Conservation (phyloP, 768 basidiomycete genomes). For the Mycena rosella region DNA sequence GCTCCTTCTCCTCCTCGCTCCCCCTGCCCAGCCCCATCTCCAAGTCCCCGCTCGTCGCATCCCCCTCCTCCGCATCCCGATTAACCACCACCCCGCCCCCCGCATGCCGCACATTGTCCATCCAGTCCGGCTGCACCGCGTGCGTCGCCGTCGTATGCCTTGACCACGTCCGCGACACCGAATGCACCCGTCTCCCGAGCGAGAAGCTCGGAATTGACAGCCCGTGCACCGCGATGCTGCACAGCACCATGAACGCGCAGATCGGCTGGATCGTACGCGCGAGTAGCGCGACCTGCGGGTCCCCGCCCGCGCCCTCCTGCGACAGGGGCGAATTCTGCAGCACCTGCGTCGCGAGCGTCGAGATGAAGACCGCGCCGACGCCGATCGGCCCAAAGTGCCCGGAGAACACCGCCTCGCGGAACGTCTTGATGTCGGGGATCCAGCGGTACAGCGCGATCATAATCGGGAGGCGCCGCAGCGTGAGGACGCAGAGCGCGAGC, state of each 20-base stretch:
- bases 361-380: constrained; percentile 89
- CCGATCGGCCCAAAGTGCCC: constrained; percentile 96
- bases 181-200: constrained; percentile 91
- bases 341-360: constrained; percentile 78
- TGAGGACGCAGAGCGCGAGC: constrained; percentile 83
- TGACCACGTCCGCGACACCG: constrained; percentile 91
- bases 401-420: constrained; percentile 92
- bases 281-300: constrained; percentile 70
- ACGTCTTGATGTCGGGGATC: constrained; percentile 97
- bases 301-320: constrained; percentile 55
- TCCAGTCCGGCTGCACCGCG: constrained; percentile 77
- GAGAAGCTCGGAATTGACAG: constrained; percentile 96
- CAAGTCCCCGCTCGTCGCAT: constrained; percentile 43
- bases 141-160: constrained; percentile 64
- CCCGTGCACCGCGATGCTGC: constrained; percentile 89
- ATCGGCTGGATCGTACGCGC: constrained; percentile 90
- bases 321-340: constrained; percentile 56
- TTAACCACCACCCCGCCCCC: constrained; percentile 87
- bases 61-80: constrained; percentile 63
- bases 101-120: constrained; percentile 76
- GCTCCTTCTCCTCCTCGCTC: constrained; percentile 13
- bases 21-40: constrained; percentile 37
- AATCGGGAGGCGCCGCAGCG: constrained; percentile 85
- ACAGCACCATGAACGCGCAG: constrained; percentile 94
- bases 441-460: constrained; percentile 89